phyloP scores from a whole-genome alignment of 495 filamentous ascomycete genomes.

The Neurospora sp. region DNA sequence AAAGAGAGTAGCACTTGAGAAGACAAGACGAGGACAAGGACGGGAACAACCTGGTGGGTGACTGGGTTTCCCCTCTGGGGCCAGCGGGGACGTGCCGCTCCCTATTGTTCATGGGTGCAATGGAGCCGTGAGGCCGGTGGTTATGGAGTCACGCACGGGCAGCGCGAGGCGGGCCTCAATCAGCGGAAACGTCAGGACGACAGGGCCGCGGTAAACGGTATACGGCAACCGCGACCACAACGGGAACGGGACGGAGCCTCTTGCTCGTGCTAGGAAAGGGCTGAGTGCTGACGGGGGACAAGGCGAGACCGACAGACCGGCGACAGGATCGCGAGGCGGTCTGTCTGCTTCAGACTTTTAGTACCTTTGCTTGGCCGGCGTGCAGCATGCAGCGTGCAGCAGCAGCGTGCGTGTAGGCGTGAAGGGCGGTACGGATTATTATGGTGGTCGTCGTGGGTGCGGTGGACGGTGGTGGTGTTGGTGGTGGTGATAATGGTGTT shows the following conservation, averaged over 20 bases:
- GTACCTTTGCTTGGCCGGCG: neutral
- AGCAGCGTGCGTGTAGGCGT: neutral
- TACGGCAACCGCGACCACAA: neutral
- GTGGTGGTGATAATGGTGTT: conserved; percentile 1
- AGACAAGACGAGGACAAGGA: neutral
- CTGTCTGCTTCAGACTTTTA: neutral
- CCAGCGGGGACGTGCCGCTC: conserved; percentile 44
- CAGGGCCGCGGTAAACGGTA: neutral
- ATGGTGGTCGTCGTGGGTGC: neutral
- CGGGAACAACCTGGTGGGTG: conserved; percentile 31
- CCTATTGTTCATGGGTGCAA: conserved; percentile 37
- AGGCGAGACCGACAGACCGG: neutral
- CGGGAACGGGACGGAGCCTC: neutral
- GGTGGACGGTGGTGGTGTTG: neutral
- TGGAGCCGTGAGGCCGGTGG: conserved; percentile 9
- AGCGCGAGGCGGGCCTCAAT: conserved; percentile 8
- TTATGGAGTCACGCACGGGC: conserved; percentile 4
- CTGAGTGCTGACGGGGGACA: conserved; percentile 4
- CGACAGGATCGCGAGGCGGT: neutral
- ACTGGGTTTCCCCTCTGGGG: conserved; percentile 44
- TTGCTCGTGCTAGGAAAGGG: neutral
- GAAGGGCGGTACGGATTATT: neutral
- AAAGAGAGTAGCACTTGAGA: neutral
- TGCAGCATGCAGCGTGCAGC: neutral
- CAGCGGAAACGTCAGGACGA: neutral